These are phyloP conservation scores for Trypanosoma cruzi DNA, from an alignment of 208 protist genomes.

Conservation along the genomic window DNA sequence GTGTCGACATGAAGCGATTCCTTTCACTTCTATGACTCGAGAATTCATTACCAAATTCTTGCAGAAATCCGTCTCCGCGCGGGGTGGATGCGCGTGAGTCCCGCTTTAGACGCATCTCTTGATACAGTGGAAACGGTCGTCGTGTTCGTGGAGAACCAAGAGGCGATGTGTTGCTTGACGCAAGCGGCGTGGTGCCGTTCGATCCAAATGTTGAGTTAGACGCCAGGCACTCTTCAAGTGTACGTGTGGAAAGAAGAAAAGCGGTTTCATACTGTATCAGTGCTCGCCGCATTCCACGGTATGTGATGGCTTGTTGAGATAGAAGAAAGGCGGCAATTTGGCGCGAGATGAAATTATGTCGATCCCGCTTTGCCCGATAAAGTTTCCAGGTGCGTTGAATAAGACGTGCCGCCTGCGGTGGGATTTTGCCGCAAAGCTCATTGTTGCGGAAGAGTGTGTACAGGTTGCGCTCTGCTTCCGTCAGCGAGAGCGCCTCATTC, in stretches of 20 bases:
- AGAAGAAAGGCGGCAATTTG: constrained; percentile 69
- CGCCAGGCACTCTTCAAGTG: constrained; percentile 45
- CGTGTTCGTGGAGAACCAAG: constrained; percentile 11
- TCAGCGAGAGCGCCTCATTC: constrained; percentile 40
- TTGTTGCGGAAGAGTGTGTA: constrained; percentile 69
- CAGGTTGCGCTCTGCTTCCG: constrained; percentile 50
- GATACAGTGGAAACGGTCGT: constrained; percentile 48
- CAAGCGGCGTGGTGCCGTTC: constrained; percentile 19
- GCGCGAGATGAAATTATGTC: constrained; percentile 35
- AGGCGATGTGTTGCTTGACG: constrained; percentile 27
- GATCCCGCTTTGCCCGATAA: constrained; percentile 42
- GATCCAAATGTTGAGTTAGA: constrained; percentile 30
- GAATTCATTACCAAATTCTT: background rate
- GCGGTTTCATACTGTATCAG: constrained; percentile 32
- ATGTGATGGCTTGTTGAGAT: constrained; percentile 43
- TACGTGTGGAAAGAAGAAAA: constrained; percentile 53
- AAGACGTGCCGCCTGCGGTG: constrained; percentile 52
- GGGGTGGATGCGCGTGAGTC: background rate
- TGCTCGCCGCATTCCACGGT: constrained; percentile 50
- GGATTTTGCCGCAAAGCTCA: constrained; percentile 52
- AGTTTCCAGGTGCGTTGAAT: constrained; percentile 75
- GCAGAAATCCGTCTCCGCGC: background rate
- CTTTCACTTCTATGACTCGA: background rate
- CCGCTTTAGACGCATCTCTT: constrained; percentile 41
- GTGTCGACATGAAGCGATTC: background rate